A percentile compares a stretch with the other conserved stretches of the same genome.
phyloP scores from a whole-genome alignment of 2,329 filamentous ascomycete genomes.

The Cytospora piceicola region DNA sequence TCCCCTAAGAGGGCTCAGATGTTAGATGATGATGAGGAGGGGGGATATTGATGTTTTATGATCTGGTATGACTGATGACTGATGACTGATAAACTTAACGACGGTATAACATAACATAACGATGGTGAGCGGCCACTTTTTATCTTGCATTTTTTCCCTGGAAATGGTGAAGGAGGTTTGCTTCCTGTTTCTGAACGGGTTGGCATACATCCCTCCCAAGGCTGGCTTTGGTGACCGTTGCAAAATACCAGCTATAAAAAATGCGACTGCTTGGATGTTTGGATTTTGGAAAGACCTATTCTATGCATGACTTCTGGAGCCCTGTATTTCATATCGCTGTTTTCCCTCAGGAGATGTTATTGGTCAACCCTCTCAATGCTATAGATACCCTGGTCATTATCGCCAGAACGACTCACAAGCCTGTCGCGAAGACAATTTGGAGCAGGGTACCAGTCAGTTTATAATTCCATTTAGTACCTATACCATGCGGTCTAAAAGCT shows the following conservation, averaged over 20 bases:
- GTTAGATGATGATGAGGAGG: constrained; percentile 11
- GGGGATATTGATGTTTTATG: not conserved
- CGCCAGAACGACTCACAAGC: too few relatives aligned
- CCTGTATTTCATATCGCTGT: not conserved
- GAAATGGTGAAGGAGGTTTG: not conserved
- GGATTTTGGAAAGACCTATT: too few relatives aligned
- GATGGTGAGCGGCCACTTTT: not conserved
- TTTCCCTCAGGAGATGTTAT: not conserved
- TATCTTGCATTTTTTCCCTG: not conserved
- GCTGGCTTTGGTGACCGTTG: not conserved
- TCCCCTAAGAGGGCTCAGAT: constrained; percentile 19
- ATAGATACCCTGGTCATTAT: too few relatives aligned
- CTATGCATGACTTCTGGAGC: not conserved
- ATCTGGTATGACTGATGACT: constrained; percentile 1
- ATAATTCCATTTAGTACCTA: constrained; percentile 13
- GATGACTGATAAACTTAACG: constrained; percentile 8
- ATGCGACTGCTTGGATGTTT: too few relatives aligned
- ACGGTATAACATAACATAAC: not conserved
- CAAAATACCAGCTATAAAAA: not conserved
- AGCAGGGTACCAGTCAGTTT: not conserved
- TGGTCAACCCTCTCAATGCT: too few relatives aligned
- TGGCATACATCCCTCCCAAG: not conserved
- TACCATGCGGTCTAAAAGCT: constrained; percentile 20
- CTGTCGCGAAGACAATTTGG: too few relatives aligned
- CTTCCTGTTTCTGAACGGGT: not conserved